Evolutionary conservation across 2,329 filamentous ascomycete genomes (phyloP), one percentile per base, ranked within the genome.

Genomic region (Cryphonectria naterciae): DNA sequence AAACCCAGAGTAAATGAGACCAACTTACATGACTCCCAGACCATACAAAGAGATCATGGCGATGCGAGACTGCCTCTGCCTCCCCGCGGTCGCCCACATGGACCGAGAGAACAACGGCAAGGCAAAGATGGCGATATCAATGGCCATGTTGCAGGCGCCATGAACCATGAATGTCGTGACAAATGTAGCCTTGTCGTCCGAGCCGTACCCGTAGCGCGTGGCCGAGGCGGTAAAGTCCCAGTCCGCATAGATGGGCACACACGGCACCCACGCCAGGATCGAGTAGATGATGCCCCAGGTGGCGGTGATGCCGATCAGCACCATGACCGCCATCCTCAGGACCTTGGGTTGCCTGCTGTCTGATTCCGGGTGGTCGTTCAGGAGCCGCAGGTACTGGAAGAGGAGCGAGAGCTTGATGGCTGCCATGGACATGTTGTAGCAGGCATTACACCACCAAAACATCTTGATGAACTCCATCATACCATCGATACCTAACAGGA

Each of bases 361-460:
- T 69, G 68, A 71, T 72, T 68, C 75, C 11, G 72, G 70, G 28
- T 72, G 74, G 15, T 68, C 64, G 35, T 62, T 41, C 66, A 76
- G 75, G 46, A 77, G 68, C 22, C 75, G 76, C 6, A 77, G 74
- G 41, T 75, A 77, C n/a, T 77, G 75, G 65, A 75, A 75, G 22
- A 77, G 73, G 5, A 77, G 68, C 13, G 74, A 72, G 10, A 76
- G 69, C 49, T 77, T 77, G 66, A 77, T 75, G 39, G 75, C 72
- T 25, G 75, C 70, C 15, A 74, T 73, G 37, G 75, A 69, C 64
- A 72, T 74, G 46, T 73, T 73, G 70, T 78, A 78, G 0, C 73
- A 73, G 8, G 75, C 65, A 66, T 75, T 75, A 7, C 72, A 68
- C 70, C 70, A 71, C 70, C 70, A 71, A 41, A 71, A 71, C 41